Percentiles rank a stretch among this genome's conserved stretches.
phyloP scores from a whole-genome alignment of 352 stramenopile species.

The Phytophthora pistaciae region DNA sequence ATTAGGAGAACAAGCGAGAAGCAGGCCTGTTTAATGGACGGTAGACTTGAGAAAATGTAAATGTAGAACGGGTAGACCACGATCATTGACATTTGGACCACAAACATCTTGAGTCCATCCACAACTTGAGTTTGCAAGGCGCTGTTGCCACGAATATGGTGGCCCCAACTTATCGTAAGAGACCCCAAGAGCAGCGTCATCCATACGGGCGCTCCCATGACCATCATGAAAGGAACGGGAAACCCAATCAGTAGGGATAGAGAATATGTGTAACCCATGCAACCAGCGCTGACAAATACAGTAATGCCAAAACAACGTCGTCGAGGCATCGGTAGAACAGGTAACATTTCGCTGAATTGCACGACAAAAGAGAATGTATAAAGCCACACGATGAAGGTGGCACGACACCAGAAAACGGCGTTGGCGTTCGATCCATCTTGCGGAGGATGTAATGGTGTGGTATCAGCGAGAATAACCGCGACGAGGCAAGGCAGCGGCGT shows the following conservation, averaged over 20 bases:
- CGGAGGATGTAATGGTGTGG: constrained; percentile 7
- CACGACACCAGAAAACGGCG: constrained; percentile 17
- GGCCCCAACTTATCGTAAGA: background rate
- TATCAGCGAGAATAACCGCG: constrained; percentile 5
- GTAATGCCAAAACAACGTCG: constrained; percentile 15
- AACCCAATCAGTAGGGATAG: constrained; percentile 20
- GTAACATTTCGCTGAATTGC: constrained; percentile 16
- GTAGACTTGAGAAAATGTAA: constrained; percentile 26
- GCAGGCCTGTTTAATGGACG: constrained; percentile 7
- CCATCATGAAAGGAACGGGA: constrained; percentile 27
- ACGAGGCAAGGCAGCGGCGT: constrained; percentile 5
- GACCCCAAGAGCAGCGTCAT: constrained; percentile 8
- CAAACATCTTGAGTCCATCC: constrained; percentile 5
- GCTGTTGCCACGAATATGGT: background rate
- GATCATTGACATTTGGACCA: constrained; percentile 14
- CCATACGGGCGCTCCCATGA: constrained; percentile 11
- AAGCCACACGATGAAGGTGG: background rate
- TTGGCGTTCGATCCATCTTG: constrained; percentile 15
- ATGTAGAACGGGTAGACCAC: constrained; percentile 34
- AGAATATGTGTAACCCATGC: constrained; percentile 8
- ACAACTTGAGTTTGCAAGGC: constrained; percentile 2
- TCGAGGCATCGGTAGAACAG: constrained; percentile 10
- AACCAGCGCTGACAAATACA: constrained; percentile 11
- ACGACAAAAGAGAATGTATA: constrained; percentile 17
- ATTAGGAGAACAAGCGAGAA: constrained; percentile 31